Conservation (phyloP, 2,329 filamentous ascomycete species). For the Xylariales sp. region DNA sequence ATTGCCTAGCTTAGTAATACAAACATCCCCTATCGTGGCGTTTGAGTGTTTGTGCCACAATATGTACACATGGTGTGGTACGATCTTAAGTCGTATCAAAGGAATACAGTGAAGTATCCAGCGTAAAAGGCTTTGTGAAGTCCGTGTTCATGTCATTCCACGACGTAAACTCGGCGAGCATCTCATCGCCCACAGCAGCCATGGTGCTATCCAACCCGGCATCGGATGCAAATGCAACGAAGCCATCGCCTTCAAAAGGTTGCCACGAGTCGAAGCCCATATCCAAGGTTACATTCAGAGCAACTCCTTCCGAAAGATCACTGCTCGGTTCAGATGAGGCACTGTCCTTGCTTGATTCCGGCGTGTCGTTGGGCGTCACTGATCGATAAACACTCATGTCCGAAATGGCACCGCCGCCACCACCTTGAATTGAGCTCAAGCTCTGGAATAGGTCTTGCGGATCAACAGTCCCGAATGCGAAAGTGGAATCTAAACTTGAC, state of each 20-base stretch:
- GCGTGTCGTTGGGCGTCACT: constrained; percentile 58
- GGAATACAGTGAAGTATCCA: constrained; percentile 43
- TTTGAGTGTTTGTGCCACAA: no score
- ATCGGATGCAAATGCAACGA: constrained; percentile 36
- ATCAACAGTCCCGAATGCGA: constrained; percentile 37
- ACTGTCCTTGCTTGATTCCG: constrained; percentile 59
- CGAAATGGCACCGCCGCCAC: constrained; percentile 42
- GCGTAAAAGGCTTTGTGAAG: constrained; percentile 48
- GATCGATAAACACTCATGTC: constrained; percentile 51
- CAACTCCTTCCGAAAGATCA: constrained; percentile 53
- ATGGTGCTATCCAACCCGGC: constrained; percentile 24
- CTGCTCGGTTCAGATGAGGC: constrained; percentile 57
- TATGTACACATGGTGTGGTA: no score
- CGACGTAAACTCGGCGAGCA: constrained; percentile 20
- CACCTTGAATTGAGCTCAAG: constrained; percentile 35
- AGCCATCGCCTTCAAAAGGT: constrained; percentile 40
- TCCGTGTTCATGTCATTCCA: constrained; percentile 49
- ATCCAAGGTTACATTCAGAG: constrained; percentile 42
- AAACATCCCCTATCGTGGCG: no score
- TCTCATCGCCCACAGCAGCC: constrained; percentile 18
- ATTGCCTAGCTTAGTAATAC: no score
- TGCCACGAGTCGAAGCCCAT: constrained; percentile 42
- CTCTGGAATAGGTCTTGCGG: constrained; percentile 43
- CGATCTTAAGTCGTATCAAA: constrained; percentile 30
- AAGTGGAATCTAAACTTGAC: not conserved